Percentiles rank a stretch among this genome's conserved stretches.
Conservation (phyloP, 331 rosid genomes). For the Rosa hybrid region DNA sequence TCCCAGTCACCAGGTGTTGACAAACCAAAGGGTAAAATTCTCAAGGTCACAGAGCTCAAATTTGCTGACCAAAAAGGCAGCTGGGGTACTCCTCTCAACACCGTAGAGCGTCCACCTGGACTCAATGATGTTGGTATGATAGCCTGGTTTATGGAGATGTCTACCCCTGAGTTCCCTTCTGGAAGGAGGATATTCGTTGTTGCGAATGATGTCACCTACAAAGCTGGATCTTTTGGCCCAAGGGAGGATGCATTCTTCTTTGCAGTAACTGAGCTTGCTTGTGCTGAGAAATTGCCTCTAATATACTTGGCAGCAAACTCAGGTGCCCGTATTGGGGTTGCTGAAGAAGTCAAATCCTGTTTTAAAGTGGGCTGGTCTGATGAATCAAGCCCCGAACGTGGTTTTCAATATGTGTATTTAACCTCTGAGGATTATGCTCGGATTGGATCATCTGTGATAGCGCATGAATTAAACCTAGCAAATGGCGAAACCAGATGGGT, state of each 20-base stretch:
- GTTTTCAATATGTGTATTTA: constrained; percentile 90
- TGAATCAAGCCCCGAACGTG: constrained; percentile 90
- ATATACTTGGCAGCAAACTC: constrained; percentile 98
- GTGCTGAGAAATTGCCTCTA: constrained; percentile 72
- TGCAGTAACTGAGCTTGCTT: constrained; percentile 95
- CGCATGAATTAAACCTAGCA: constrained; percentile 70
- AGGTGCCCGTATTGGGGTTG: constrained; percentile 97
- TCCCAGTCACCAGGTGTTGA: constrained; percentile 48
- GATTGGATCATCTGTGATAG: constrained; percentile 81
- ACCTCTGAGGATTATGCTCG: constrained; percentile 85
- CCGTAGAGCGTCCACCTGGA: constrained; percentile 66
- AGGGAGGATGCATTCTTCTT: constrained; percentile 97
- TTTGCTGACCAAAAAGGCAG: constrained; percentile 74
- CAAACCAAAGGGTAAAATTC: constrained; percentile 52
- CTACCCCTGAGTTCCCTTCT: constrained; percentile 87
- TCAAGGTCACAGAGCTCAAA: constrained; percentile 77
- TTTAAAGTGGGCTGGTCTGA: constrained; percentile 99
- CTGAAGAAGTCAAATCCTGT: constrained; percentile 93
- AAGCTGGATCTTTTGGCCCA: constrained; percentile 99
- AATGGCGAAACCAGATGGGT: constrained; percentile 95
- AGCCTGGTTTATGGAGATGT: constrained; percentile 94
- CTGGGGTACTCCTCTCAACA: constrained; percentile 92
- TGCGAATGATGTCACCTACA: constrained; percentile 91
- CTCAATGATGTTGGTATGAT: constrained; percentile 97
- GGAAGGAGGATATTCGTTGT: constrained; percentile 93